Conservation (phyloP, 2,329 filamentous ascomycete species). For the Phaeosphaeriaceae sp. region DNA sequence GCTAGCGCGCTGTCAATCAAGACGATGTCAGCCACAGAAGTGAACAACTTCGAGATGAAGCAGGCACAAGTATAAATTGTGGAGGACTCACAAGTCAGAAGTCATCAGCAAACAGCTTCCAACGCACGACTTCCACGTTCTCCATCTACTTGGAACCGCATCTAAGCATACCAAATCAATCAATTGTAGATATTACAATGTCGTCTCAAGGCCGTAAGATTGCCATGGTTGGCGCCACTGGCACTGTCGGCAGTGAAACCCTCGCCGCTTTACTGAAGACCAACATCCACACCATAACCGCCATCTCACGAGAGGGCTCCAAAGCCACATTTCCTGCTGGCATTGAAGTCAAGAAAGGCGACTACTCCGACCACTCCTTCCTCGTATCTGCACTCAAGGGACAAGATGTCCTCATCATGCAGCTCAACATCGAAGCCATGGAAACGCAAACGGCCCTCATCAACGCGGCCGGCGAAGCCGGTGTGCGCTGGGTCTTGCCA, state of each 20-base stretch:
- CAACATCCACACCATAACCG: conserved; percentile 58
- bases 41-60: background rate
- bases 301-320: conserved; percentile 56
- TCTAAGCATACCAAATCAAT: conserved; percentile 1
- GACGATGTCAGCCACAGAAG: background rate
- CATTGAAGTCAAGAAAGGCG: conserved; percentile 49
- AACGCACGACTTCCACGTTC: background rate
- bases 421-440: conserved; percentile 5
- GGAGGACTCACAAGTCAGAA: background rate
- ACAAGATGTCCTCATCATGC: conserved; percentile 45
- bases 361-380: conserved; percentile 56
- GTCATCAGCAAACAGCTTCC: background rate
- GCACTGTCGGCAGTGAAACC: conserved; percentile 48
- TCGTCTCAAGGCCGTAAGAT: conserved; percentile 12
- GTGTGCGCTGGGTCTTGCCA: conserved; percentile 9
- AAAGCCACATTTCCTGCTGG: conserved; percentile 49
- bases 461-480: conserved; percentile 10
- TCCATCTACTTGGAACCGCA: background rate
- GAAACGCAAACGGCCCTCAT: conserved; percentile 9
- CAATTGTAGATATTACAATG: background rate
- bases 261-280: conserved; percentile 49
- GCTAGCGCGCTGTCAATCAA: background rate
- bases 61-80: background rate
- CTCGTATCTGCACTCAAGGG: conserved; percentile 39
- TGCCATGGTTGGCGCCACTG: conserved; percentile 21